These are phyloP conservation scores for Fusarium sp. DNA, from an alignment of 2,329 filamentous ascomycete species.

Conservation along the genomic window DNA sequence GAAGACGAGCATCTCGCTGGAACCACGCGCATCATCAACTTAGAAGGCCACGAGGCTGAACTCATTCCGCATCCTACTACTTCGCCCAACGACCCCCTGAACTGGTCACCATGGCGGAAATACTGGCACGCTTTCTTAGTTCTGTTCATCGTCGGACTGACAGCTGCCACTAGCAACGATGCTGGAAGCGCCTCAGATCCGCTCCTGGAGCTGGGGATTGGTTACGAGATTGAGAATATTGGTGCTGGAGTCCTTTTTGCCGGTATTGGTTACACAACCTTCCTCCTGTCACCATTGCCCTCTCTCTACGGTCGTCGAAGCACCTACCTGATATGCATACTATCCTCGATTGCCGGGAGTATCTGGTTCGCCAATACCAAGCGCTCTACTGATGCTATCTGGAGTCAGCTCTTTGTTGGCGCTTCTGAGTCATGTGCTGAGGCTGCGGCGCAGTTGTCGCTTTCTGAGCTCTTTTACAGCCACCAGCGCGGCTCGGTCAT, in stretches of 20 bases:
- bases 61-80: background rate
- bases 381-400: background rate
- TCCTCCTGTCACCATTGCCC: conserved; percentile 1
- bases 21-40: background rate
- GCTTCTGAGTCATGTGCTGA: background rate
- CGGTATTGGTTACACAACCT: background rate
- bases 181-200: conserved; percentile 2
- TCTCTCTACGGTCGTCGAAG: background rate
- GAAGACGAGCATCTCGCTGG: background rate
- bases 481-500: background rate
- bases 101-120: conserved; percentile 1
- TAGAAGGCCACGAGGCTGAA: background rate
- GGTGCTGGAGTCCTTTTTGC: background rate
- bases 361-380: conserved; percentile 7
- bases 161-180: background rate
- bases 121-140: conserved; percentile 4
- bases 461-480: background rate
- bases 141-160: background rate
- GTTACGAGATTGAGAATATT: background rate
- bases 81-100: background rate
- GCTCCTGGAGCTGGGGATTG: background rate
- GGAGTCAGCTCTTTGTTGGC: conserved; percentile 2
- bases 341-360: background rate
- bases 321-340: background rate
- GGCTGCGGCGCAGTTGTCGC: background rate